Conservation (phyloP, 2,329 filamentous ascomycete genomes). For the Diaporthe ilicicola region DNA sequence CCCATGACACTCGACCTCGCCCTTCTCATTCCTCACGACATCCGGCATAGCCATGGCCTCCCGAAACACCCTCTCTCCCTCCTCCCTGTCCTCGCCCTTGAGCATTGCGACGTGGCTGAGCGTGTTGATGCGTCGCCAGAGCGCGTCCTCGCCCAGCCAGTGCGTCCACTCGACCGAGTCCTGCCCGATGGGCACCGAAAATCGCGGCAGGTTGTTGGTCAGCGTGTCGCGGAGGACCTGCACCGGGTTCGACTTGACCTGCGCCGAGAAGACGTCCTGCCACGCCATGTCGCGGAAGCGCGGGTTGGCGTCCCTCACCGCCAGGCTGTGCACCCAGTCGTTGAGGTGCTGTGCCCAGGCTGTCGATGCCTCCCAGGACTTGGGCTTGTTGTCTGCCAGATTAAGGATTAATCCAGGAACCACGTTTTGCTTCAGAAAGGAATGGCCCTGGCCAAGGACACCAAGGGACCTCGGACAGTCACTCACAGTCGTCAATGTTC, state of each 20-base stretch:
- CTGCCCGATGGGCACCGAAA: conserved; percentile 69
- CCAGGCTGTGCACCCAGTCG: conserved; percentile 61
- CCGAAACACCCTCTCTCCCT: conserved; percentile 60
- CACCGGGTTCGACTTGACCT: conserved; percentile 61
- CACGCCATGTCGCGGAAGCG: conserved; percentile 73
- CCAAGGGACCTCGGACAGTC: background rate
- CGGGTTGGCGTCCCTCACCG: conserved; percentile 63
- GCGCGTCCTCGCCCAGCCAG: conserved; percentile 63
- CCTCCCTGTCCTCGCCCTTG: conserved; percentile 56
- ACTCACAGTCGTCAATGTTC: conserved; percentile 75
- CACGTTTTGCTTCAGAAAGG: background rate
- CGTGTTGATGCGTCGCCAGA: conserved; percentile 72
- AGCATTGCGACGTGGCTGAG: conserved; percentile 74
- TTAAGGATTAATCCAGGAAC: background rate
- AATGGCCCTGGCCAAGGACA: background rate
- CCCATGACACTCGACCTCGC: conserved; percentile 71
- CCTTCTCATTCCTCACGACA: conserved; percentile 66
- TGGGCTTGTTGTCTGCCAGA: conserved; percentile 69
- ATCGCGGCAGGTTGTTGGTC: conserved; percentile 53
- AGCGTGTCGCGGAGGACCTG: conserved; percentile 56
- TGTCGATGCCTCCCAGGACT: conserved; percentile 61
- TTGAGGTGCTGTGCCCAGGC: conserved; percentile 71
- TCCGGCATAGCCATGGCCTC: conserved; percentile 61
- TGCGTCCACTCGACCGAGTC: conserved; percentile 64
- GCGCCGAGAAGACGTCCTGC: conserved; percentile 70